Evolutionary conservation across 177 flowering plant genomes (phyloP).

Genomic region (Vitis hybrid): DNA sequence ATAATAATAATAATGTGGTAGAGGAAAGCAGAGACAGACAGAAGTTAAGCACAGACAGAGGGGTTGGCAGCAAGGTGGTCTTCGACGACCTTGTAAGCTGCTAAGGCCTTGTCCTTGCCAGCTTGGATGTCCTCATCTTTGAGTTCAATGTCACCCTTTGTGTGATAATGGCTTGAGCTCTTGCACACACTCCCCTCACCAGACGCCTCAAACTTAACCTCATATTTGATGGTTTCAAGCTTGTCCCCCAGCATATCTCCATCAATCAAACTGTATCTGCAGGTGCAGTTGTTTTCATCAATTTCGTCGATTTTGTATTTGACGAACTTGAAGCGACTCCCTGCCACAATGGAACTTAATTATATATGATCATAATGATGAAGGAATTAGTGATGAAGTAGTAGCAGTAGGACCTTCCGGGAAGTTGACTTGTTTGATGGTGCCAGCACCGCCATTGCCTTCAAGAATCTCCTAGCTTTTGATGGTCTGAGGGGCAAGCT

Average conservation of each 20-base stretch:
- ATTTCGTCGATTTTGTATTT: constrained; percentile 1
- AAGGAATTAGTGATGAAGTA: not conserved
- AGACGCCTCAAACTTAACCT: constrained; percentile 11
- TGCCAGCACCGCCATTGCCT: constrained; percentile 28
- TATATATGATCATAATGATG: not conserved
- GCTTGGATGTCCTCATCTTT: constrained; percentile 16
- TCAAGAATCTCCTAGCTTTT: constrained; percentile 16
- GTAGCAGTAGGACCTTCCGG: constrained; percentile 8
- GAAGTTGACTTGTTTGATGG: constrained; percentile 25
- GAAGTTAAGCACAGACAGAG: constrained; percentile 19
- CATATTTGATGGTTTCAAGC: constrained; percentile 3
- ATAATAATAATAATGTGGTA: rapidly evolving
- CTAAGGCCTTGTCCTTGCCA: constrained; percentile 26
- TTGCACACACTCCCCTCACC: constrained; percentile 5
- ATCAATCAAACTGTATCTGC: constrained; percentile 3
- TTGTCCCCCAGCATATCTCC: not conserved
- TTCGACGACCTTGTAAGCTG: constrained; percentile 27
- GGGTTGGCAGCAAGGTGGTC: constrained; percentile 24
- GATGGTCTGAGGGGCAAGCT: constrained; percentile 21
- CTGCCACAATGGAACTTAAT: not conserved
- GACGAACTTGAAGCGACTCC: not conserved
- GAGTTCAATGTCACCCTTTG: not conserved
- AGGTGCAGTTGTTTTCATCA: not conserved
- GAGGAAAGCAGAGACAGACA: too few relatives aligned
- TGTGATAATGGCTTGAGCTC: constrained; percentile 1